Evolutionary conservation across 805 yeast genomes (phyloP).

Genomic region (Candida palmyrensis): DNA sequence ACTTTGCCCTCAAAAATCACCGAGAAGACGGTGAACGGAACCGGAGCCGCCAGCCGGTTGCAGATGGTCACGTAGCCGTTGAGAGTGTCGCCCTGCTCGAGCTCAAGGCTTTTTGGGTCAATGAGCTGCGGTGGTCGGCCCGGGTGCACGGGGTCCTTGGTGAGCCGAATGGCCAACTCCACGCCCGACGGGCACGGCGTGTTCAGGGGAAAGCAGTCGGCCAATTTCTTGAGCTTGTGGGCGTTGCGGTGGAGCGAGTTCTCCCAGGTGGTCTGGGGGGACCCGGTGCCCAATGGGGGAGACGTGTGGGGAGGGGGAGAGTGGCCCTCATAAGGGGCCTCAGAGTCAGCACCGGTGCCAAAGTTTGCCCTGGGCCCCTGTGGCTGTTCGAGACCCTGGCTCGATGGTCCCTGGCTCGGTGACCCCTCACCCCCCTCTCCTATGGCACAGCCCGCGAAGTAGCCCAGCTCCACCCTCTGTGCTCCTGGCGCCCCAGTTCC

Average conservation of each 20-base stretch:
- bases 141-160: slow-evolving; percentile 11
- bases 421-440: not conserved
- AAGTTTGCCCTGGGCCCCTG: not conserved
- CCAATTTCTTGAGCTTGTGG: slow-evolving; percentile 19
- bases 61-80: slow-evolving; percentile 19
- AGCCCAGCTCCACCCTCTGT: not conserved
- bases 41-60: slow-evolving; percentile 13
- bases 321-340: not conserved
- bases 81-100: slow-evolving; percentile 22
- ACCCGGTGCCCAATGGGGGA: not conserved
- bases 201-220: no score
- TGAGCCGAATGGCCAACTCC: slow-evolving; percentile 14
- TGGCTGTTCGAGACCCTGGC: not conserved
- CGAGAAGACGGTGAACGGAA: slow-evolving; percentile 23
- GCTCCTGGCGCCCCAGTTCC: not conserved
- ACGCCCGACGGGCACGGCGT: slow-evolving; percentile 4
- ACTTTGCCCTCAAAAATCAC: slow-evolving; percentile 25
- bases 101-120: slow-evolving; percentile 16
- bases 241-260: slow-evolving; percentile 22
- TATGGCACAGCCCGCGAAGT: not conserved
- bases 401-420: not conserved
- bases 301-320: not conserved
- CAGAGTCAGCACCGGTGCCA: not conserved
- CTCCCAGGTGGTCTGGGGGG: slow-evolving; percentile 16
- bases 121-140: slow-evolving; percentile 13